Evolutionary conservation across 2,329 filamentous ascomycete genomes (phyloP), one percentile per base, ranked within the genome.

Genomic region (Stylonectria norvegica): DNA sequence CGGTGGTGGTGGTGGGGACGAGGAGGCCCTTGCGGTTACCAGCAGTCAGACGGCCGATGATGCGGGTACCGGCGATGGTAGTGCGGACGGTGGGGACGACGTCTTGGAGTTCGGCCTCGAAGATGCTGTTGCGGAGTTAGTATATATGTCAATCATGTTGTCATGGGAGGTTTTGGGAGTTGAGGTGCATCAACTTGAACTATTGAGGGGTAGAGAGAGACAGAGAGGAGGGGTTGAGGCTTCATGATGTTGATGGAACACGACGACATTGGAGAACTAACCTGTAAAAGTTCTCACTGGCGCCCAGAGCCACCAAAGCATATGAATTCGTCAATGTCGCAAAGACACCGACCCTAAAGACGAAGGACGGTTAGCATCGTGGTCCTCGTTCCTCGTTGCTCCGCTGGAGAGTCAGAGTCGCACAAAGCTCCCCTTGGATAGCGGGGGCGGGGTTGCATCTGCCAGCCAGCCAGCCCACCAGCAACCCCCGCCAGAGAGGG

Each of bases 241-340:
- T 36, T 10, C 20, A 43, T 25, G 22, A n/a, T 25, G 22, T 6
- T 12, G 28, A 18, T 10, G 18, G 30, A 6, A 33, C 5, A 9
- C 8, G 14, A 33, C 5, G 14, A 16, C 17, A 12, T 11, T 22
- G 19, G 7, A n/a, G n/a, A n/a, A 47, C 38, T 54, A 68, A 85
- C 81, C 81, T 90, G 82, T 97, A 97, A 71, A 98, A 98, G 79
- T 97, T 97, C 76, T 96, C 90, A 62, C 89, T 95, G 58, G 88
- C 90, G 62, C 93, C 93, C 53, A 95, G 81, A 52, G 91, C 90
- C 57, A 96, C 89, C 59, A 98, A 78, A 57, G 90, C 89, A 70
- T 95, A 98, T 45, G 89, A 91, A 72, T 98, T 98, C 56, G 93
- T 98, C 64, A 98, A 85, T 48, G 89, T 95, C 47, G 90, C 73